phyloP scores from a whole-genome alignment of 768 basidiomycete genomes.

The Sistotremastrum niveocremeum region DNA sequence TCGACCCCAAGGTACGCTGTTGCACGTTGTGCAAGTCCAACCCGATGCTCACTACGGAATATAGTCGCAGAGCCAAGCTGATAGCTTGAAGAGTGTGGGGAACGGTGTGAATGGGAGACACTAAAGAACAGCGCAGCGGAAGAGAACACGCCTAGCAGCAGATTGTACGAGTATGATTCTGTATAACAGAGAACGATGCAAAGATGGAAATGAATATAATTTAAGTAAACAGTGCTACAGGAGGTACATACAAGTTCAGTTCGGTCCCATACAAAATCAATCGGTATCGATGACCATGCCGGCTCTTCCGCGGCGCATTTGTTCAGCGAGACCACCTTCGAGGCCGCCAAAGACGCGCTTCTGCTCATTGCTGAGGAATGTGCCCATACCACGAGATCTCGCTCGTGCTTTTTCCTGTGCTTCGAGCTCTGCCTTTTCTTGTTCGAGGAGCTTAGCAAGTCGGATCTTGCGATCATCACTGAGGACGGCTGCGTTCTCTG shows the following conservation, averaged over 20 bases:
- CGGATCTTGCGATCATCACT: constrained; percentile 58
- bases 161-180: too few species aligned
- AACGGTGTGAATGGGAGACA: too few species aligned
- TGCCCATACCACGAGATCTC: constrained; percentile 66
- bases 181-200: too few species aligned
- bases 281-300: constrained; percentile 57
- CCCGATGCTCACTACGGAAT: too few species aligned
- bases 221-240: too few species aligned
- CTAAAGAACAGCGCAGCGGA: too few species aligned
- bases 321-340: constrained; percentile 61
- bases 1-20: not conserved
- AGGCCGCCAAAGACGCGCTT: constrained; percentile 70
- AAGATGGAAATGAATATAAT: too few species aligned
- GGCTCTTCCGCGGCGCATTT: constrained; percentile 58
- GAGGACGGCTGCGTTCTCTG: constrained; percentile 53
- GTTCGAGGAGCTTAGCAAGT: constrained; percentile 50
- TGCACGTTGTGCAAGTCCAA: too few species aligned
- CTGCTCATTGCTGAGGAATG: constrained; percentile 71
- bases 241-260: too few species aligned
- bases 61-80: too few species aligned
- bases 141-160: too few species aligned
- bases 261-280: constrained; percentile 12
- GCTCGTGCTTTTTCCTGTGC: constrained; percentile 53
- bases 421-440: constrained; percentile 68
- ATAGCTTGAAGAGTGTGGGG: too few species aligned